Evolutionary conservation across 805 yeast species (phyloP), one percentile per base, ranked within the genome.

Genomic region (Zygosaccharomyces bisporus): DNA sequence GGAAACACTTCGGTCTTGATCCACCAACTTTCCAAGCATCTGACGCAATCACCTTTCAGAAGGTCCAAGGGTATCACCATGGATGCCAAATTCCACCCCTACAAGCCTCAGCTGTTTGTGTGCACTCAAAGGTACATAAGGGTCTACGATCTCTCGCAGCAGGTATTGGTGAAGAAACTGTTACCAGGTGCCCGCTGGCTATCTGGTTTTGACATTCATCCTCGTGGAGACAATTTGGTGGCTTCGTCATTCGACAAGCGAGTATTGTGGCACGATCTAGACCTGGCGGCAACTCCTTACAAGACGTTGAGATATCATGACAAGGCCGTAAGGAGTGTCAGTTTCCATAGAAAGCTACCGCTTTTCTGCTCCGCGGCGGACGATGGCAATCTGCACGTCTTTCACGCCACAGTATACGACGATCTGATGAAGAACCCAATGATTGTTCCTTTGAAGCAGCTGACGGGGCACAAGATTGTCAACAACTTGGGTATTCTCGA

Each of bases 41-140:
- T 84, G 48, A 83, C 98, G 13, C 99, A 93, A 71, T 86, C 96
- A 8, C 99, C 99, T 49, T 93, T 93, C 79, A 77, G 81, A 55
- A 87, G 87, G 67, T 79, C 95, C 27, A 86, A 86, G 71, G 99
- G 99, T 54, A 83, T 91, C 51, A 83, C 90, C 36, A 89, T 89
- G 83, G 95, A 89, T 64, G 97, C 96, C 50, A 85, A 84, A 66
- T 93, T 93, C 80, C 99, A 93, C 68, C 99, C 99, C 23, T 83
- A 86, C 70, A 83, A 86, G 60, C 99, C 99, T 18, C 95, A 87
- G 62, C 74, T 93, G 50, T 86, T 86, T 59, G 98, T 93, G 40
- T 89, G 91, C 56, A 86, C 96, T 8, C 99, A 93, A 71, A 78
- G 98, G 61, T 86, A 89, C 55, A 77, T 93, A 52, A 81, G 96